phyloP scores from a whole-genome alignment of 78 protist species.

The Tieghemostelium lacteum region DNA sequence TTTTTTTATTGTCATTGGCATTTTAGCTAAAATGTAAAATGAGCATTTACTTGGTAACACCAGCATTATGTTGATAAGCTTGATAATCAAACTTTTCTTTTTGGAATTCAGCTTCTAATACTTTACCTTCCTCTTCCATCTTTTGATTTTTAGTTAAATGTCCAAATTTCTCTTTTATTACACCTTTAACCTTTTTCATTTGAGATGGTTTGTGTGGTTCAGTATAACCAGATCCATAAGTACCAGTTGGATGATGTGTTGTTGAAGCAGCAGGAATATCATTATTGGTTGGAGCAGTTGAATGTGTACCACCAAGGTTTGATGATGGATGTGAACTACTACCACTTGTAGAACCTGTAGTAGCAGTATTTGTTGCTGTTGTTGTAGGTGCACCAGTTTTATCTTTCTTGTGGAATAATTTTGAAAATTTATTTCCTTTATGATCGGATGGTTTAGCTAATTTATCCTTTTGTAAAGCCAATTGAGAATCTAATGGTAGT shows the following conservation, averaged over 20 bases:
- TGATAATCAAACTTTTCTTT: constrained; percentile 45
- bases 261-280: not conserved
- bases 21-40: too few relatives aligned
- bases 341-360: not conserved
- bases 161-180: constrained; percentile 58
- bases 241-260: not conserved
- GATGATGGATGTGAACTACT: not conserved
- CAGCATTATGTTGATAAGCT: constrained; percentile 29
- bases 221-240: not conserved
- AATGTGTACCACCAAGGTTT: not conserved
- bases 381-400: not conserved
- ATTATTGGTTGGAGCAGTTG: not conserved
- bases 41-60: too few relatives aligned
- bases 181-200: constrained; percentile 49
- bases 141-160: constrained; percentile 47
- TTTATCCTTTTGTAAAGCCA: too few relatives aligned
- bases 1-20: too few relatives aligned
- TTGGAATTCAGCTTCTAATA: constrained; percentile 32
- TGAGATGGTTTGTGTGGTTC: constrained; percentile 78
- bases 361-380: not conserved
- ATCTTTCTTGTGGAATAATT: too few relatives aligned
- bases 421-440: too few relatives aligned
- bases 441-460: too few relatives aligned
- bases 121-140: constrained; percentile 54
- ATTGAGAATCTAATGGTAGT: too few relatives aligned